phyloP scores from a whole-genome alignment of 2,329 filamentous ascomycete species.

The Emergomyces orientalis region DNA sequence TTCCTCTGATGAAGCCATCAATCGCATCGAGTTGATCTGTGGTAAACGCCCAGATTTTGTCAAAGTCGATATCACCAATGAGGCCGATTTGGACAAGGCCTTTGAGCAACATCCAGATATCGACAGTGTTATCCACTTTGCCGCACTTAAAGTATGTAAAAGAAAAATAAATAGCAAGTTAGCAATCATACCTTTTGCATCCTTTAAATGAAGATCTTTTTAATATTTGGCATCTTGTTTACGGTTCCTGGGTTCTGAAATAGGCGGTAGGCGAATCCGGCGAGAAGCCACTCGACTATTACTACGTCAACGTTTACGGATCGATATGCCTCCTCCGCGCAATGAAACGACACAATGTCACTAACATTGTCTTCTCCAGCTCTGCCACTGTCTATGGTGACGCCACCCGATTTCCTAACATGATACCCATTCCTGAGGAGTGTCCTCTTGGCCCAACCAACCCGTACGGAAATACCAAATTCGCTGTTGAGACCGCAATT shows the following conservation, averaged over 20 bases:
- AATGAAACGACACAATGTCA: conserved; percentile 84
- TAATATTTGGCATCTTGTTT: background rate
- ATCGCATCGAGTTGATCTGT: conserved; percentile 88
- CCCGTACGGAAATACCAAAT: conserved; percentile 95
- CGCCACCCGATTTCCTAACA: conserved; percentile 87
- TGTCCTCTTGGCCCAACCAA: conserved; percentile 96
- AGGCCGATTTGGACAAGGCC: conserved; percentile 71
- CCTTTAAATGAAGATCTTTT: background rate
- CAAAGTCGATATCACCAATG: conserved; percentile 79
- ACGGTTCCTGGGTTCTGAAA: conserved; percentile 11
- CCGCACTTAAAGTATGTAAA: conserved; percentile 74
- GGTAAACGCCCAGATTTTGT: conserved; percentile 81
- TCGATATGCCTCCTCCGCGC: conserved; percentile 75
- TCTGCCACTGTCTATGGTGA: conserved; percentile 98
- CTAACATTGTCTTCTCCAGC: conserved; percentile 97
- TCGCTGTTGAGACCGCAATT: conserved; percentile 83
- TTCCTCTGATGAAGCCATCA: conserved; percentile 80
- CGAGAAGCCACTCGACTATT: conserved; percentile 94
- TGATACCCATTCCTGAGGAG: conserved; percentile 97
- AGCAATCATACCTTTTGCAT: background rate
- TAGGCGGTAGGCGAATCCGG: conserved; percentile 92
- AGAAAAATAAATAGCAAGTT: background rate
- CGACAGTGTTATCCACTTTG: conserved; percentile 98
- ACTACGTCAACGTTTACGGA: conserved; percentile 90
- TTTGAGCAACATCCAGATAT: conserved; percentile 86